Base-by-base conservation (phyloP, 768 basidiomycete species). In the Lyophyllum shimeji region DNA sequence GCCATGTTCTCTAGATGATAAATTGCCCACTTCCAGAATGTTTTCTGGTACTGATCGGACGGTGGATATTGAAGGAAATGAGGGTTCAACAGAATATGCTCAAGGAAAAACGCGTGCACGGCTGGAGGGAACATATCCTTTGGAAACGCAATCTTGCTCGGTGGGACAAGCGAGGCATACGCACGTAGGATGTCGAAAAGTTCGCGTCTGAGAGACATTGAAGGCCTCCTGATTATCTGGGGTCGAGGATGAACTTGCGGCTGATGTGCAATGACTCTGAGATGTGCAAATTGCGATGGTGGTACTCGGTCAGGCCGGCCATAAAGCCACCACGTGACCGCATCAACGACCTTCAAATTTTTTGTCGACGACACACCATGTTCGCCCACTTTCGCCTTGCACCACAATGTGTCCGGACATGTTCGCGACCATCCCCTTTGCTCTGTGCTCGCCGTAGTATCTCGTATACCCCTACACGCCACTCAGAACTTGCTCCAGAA, bases 1-100 rank as follows among this genome's bases (percentile, higher is more conserved):
- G 65, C 52, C 57, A 79, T 52, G 12, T 62, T 63, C 68, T 90
- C 90, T 34, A 92, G 71, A 34, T 74, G 66, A 20, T 67, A 63
- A 18, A 91, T 79, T 0, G 74, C 75, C 82, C 85, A 86, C 69
- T 91, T 92, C 89, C 89, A 92, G 65, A 90, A 93, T 2, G 66
- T 57, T 46, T 72, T 72, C 58, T 87, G 88, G 59, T 87, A 90
- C 59, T 81, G 75, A 17, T 61, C 57, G 0, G 89, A 86, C 0
- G 89, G 88, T 3, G 89, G 81, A 62, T 85, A 90, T 24, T 63
- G 61, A 49, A 69, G 61, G 39, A 89, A 79, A 63, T 88, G 86
- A 7, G 68, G 57, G 60, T 79, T 76, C 7, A 78, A 62, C 17
- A 90, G 70, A 47, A 93, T 68, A 20, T 67, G 62, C 24, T 75